Base-by-base conservation (phyloP, 73 alveolate genomes). In the Paramecium caudatum region DNA sequence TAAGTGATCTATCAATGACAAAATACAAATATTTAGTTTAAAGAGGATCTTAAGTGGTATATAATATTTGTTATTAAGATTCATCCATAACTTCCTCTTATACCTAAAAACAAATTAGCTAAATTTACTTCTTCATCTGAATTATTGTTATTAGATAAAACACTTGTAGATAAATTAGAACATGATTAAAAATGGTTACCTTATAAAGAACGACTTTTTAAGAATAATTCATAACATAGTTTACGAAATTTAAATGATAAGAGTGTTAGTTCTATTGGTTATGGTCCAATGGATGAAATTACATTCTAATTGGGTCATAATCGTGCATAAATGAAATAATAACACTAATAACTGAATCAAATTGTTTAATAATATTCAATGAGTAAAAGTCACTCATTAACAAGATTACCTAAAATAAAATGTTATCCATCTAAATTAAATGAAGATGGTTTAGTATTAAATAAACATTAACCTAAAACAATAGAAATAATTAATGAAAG, bases 341-440 rank as follows among this genome's bases (percentile, higher is more conserved):
- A 65, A 30, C 27, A 65, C 17, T 33, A 65, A 23, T 65, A 33
- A 36, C 17, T 33, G 83, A 32, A 36, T n/a, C 34, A 30, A 32
- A 3, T 8, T 32, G 16, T 65, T 8, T 46, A 65, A 5, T 30
- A 65, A 32, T 65, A 65, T 36, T 15, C 27, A 4, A 33, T 33
- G 34, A 30, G 37, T 65, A 65, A 65, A 36, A 30, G 49, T 33
- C 25, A 65, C 16, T 33, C 49, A 33, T 36, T 65, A 13, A 43
- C 33, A 5, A 65, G 34, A 33, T 36, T 65, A 65, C 83, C 83
- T 0, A 65, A 10, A 33, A 65, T 65, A 17, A 65, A 65, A 8
- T 65, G 50, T 65, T 65, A 65, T 65, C 83, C 83, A 65, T 65
- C 83, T 65, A 65, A 49, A 65, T 65, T 65, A 65, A 36, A 30